phyloP scores from a whole-genome alignment of 164 flowering plant genomes.

The Stephania japonica region DNA sequence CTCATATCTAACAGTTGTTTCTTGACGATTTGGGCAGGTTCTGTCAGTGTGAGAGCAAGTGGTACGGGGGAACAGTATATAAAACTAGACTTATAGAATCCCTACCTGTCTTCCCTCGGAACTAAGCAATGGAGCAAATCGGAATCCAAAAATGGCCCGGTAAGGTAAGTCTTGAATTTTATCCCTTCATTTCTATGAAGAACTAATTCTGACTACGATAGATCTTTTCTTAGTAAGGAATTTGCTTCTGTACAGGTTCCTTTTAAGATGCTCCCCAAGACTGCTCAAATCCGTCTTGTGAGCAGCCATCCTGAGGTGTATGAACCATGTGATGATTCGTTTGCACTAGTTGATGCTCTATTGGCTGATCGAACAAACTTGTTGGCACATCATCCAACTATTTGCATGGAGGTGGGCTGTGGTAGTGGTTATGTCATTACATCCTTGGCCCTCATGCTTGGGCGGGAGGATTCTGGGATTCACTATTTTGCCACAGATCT shows the following conservation, averaged over 20 bases:
- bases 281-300: constrained; percentile 77
- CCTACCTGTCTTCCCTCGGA: constrained; percentile 4
- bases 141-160: constrained; percentile 2
- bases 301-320: constrained; percentile 84
- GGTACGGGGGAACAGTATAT: constrained; percentile 9
- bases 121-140: neutral
- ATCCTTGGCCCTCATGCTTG: constrained; percentile 74
- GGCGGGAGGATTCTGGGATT: constrained; percentile 29
- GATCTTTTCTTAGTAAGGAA: neutral
- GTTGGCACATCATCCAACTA: constrained; percentile 47
- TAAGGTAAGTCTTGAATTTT: constrained; percentile 5
- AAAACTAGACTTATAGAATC: constrained; percentile 6
- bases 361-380: constrained; percentile 65
- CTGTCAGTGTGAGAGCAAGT: neutral
- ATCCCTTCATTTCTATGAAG: neutral
- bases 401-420: constrained; percentile 84
- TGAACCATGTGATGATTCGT: constrained; percentile 96
- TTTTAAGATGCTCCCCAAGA: constrained; percentile 33
- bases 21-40: neutral
- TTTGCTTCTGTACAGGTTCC: constrained; percentile 14
- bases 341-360: constrained; percentile 89
- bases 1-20: neutral
- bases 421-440: constrained; percentile 96
- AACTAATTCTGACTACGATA: neutral
- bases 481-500: constrained; percentile 79